Evolutionary conservation across 805 yeast genomes (phyloP).

Genomic region (Candida odintsovae): DNA sequence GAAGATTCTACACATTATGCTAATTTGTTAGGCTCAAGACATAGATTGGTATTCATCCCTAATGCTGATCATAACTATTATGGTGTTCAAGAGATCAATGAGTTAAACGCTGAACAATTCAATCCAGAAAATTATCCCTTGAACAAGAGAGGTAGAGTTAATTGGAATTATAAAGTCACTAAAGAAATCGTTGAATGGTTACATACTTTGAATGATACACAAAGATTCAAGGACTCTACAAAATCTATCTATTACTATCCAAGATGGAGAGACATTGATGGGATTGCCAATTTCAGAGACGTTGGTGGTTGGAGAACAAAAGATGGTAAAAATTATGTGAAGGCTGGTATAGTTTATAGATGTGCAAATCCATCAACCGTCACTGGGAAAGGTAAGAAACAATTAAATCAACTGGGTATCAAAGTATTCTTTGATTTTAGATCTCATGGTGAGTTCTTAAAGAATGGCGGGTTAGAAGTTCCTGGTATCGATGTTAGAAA

Average conservation of each 20-base stretch:
- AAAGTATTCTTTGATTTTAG: constrained; percentile 62
- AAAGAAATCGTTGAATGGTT: constrained; percentile 45
- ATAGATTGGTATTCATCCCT: constrained; percentile 50
- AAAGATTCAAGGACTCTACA: constrained; percentile 42
- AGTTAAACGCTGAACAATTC: constrained; percentile 24
- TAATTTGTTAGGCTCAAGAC: constrained; percentile 49
- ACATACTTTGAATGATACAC: constrained; percentile 39
- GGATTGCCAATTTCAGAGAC: constrained; percentile 71
- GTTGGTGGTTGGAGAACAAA: constrained; percentile 63
- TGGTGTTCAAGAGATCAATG: constrained; percentile 39
- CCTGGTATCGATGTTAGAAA: constrained; percentile 44
- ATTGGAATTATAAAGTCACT: constrained; percentile 52
- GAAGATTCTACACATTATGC: constrained; percentile 57
- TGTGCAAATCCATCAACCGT: constrained; percentile 55
- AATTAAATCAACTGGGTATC: constrained; percentile 35
- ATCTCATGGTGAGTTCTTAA: constrained; percentile 47
- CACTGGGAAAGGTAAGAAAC: constrained; percentile 45
- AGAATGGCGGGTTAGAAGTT: constrained; percentile 39
- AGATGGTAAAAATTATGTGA: constrained; percentile 36
- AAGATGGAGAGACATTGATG: constrained; percentile 61
- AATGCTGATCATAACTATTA: constrained; percentile 80
- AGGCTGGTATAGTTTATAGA: constrained; percentile 51
- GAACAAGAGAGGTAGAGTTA: constrained; percentile 40
- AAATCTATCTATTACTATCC: constrained; percentile 33
- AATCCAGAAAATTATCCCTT: constrained; percentile 39